These are phyloP conservation scores for Talaromyces thailandensis DNA, from an alignment of 495 filamentous ascomycete species.

Conservation along the genomic window DNA sequence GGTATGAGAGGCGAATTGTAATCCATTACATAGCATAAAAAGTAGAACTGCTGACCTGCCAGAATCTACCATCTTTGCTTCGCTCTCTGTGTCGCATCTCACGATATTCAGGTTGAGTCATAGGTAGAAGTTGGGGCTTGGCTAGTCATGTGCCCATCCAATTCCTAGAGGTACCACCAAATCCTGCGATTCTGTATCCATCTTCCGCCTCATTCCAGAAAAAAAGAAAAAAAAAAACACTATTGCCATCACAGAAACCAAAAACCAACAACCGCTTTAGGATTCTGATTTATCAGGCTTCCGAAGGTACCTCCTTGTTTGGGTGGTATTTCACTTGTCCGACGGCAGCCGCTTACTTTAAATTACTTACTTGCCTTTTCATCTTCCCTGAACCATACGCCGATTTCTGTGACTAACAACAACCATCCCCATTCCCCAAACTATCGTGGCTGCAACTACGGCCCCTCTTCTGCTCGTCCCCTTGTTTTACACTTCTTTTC, in stretches of 20 bases:
- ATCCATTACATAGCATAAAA: neutral
- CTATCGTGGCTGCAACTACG: constrained; percentile 11
- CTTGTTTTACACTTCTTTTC: neutral
- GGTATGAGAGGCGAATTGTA: neutral
- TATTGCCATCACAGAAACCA: neutral
- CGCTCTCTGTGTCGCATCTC: neutral
- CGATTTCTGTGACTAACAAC: constrained; percentile 40
- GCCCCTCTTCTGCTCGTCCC: constrained; percentile 15
- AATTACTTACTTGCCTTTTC: neutral
- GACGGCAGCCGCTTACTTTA: constrained; percentile 3
- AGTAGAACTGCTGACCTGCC: neutral
- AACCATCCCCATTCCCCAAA: constrained; percentile 17
- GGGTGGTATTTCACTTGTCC: neutral
- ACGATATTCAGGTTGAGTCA: neutral
- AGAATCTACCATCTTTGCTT: neutral
- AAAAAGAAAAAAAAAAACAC: too few relatives aligned
- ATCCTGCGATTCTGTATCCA: neutral
- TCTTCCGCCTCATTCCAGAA: neutral
- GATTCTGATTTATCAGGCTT: neutral
- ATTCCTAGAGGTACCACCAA: neutral
- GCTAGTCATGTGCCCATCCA: neutral
- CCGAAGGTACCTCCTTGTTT: neutral
- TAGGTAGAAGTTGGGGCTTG: neutral
- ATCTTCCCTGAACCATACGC: neutral
- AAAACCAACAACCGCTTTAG: neutral